phyloP scores from a whole-genome alignment of 192 early-diverging fungal genomes.

The Obelidium mucronatum region DNA sequence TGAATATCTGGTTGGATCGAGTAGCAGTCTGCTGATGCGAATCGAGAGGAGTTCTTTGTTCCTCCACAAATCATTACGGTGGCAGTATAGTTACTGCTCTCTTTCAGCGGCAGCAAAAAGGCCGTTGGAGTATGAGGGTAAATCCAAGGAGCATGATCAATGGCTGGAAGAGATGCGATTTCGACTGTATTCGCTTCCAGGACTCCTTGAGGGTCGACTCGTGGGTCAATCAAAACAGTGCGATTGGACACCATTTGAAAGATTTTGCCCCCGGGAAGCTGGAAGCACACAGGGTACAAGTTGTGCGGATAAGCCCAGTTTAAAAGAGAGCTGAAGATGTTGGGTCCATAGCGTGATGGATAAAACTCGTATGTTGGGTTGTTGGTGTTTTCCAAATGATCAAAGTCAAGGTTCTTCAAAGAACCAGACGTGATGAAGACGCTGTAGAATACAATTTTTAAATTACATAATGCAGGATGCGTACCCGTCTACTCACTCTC shows the following conservation, averaged over 20 bases:
- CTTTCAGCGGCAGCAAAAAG: slow-evolving; percentile 44
- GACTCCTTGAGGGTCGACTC: slow-evolving; percentile 20
- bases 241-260: slow-evolving; percentile 43
- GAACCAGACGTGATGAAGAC: slow-evolving; percentile 23
- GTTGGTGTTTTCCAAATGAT: slow-evolving; percentile 30
- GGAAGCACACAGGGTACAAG: slow-evolving; percentile 37
- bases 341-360: not conserved
- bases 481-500: slow-evolving; percentile 17
- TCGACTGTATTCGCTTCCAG: not conserved
- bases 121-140: slow-evolving; percentile 43
- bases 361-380: slow-evolving; percentile 47
- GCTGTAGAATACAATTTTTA: not conserved
- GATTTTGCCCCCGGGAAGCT: slow-evolving; percentile 41
- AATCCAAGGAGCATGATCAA: slow-evolving; percentile 38
- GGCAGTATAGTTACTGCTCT: slow-evolving; percentile 25
- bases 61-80: slow-evolving; percentile 47
- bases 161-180: slow-evolving; percentile 12
- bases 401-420: slow-evolving; percentile 42
- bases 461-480: not conserved
- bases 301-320: slow-evolving; percentile 39
- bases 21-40: slow-evolving; percentile 29
- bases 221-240: slow-evolving; percentile 33
- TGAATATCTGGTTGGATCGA: slow-evolving; percentile 33
- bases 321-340: slow-evolving; percentile 3
- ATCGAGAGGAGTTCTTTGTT: not conserved